These are phyloP conservation scores for Clonostachys chloroleuca DNA, from an alignment of 2,329 filamentous ascomycete species.

Conservation along the genomic window DNA sequence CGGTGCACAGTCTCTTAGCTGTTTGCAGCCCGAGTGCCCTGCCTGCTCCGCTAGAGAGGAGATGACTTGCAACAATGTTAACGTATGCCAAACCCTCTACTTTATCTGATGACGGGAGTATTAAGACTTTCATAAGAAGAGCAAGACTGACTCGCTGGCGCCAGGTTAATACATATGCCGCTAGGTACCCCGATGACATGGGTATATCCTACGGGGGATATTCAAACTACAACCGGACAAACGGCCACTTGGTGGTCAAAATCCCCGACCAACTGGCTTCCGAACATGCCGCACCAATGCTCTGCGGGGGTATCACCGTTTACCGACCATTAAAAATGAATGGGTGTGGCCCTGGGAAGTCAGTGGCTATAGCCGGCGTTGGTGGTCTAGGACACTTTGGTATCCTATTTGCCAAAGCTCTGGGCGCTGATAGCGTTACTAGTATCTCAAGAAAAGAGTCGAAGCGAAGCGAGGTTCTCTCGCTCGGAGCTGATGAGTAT, in stretches of 20 bases:
- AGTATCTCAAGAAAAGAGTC: conserved; percentile 49
- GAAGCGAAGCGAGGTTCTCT: conserved; percentile 50
- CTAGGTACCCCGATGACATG: neutral
- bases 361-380: conserved; percentile 61
- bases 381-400: conserved; percentile 68
- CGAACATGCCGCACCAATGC: conserved; percentile 53
- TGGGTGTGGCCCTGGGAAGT: conserved; percentile 62
- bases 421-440: conserved; percentile 57
- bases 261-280: conserved; percentile 34
- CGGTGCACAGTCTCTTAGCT: conserved; percentile 53
- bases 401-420: conserved; percentile 62
- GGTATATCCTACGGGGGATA: conserved; percentile 2
- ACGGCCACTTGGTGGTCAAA: conserved; percentile 41
- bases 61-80: conserved; percentile 2
- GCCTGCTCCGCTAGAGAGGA: conserved; percentile 32
- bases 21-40: conserved; percentile 34
- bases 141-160: conserved; percentile 29
- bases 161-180: conserved; percentile 7
- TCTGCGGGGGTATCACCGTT: conserved; percentile 68
- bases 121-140: too few relatives aligned
- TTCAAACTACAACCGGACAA: conserved; percentile 1
- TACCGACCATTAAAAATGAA: conserved; percentile 60
- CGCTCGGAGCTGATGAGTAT: conserved; percentile 51
- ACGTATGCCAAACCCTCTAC: too few relatives aligned
- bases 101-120: conserved; percentile 3